Evolutionary conservation across 768 basidiomycete genomes (phyloP).

Genomic region (Sporobolomyces pararoseus): DNA sequence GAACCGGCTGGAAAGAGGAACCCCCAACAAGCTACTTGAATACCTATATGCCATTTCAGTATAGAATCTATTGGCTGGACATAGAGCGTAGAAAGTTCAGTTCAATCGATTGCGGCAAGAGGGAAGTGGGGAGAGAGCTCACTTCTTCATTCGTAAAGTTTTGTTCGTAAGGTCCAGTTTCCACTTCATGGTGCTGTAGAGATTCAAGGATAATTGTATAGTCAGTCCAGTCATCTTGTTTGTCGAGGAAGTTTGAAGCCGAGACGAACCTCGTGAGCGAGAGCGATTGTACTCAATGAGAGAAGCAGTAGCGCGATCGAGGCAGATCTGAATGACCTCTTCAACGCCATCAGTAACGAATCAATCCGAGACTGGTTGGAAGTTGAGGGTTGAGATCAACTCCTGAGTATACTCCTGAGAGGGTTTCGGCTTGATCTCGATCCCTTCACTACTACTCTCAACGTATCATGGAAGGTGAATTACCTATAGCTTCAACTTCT

Average conservation of each 20-base stretch:
- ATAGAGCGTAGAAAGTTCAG: background rate
- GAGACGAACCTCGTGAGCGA: conserved; percentile 26
- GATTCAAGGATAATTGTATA: background rate
- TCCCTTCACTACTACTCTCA: background rate
- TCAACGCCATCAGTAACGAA: too few species aligned
- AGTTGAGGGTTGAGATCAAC: background rate
- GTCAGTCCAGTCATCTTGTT: background rate
- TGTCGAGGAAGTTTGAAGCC: background rate
- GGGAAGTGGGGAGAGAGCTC: background rate
- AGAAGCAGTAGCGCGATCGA: background rate
- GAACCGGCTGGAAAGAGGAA: conserved; percentile 70
- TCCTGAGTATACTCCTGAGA: too few species aligned
- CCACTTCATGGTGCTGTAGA: conserved; percentile 36
- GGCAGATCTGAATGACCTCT: background rate
- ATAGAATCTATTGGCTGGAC: conserved; percentile 65
- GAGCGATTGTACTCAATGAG: background rate
- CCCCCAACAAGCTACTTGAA: conserved; percentile 79
- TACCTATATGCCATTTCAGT: conserved; percentile 74
- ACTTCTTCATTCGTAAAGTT: conserved; percentile 39
- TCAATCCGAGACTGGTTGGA: too few species aligned
- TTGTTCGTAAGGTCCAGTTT: conserved; percentile 27
- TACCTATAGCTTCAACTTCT: background rate
- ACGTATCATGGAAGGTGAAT: background rate
- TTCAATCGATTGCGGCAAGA: background rate
- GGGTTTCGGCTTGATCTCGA: background rate